phyloP scores from a whole-genome alignment of 2,329 filamentous ascomycete species.

The Tolypocladium inflatum region DNA sequence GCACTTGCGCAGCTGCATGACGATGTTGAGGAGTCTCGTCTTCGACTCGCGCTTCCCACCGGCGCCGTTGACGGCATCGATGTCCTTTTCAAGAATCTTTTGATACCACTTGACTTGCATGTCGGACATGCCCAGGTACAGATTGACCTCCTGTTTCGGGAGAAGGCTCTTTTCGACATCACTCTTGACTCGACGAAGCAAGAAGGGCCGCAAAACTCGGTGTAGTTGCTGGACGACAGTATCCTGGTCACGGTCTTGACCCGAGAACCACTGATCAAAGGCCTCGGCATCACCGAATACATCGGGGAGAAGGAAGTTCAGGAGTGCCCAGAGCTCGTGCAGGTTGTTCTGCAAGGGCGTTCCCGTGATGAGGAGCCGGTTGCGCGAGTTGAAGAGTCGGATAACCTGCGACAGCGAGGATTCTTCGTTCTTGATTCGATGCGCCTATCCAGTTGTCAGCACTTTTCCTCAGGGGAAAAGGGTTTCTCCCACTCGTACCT shows the following conservation, averaged over 20 bases:
- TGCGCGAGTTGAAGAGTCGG: conserved; percentile 89
- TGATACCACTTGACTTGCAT: conserved; percentile 99
- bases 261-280: conserved; percentile 97
- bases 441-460: conserved; percentile 38
- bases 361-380: conserved; percentile 89
- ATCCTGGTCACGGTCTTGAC: conserved; percentile 83
- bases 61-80: conserved; percentile 95
- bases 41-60: conserved; percentile 96
- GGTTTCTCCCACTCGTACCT: conserved; percentile 28
- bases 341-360: conserved; percentile 97
- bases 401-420: conserved; percentile 96
- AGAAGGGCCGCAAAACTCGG: conserved; percentile 82
- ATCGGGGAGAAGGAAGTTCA: conserved; percentile 96
- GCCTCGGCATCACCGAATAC: conserved; percentile 95
- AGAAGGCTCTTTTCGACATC: conserved; percentile 97
- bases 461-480: background rate
- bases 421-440: conserved; percentile 99
- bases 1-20: conserved; percentile 98
- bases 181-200: conserved; percentile 90
- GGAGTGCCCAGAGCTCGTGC: conserved; percentile 92
- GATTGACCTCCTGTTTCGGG: conserved; percentile 93
- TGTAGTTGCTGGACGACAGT: conserved; percentile 94
- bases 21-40: conserved; percentile 92
- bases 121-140: conserved; percentile 97
- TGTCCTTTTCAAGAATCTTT: conserved; percentile 98